Evolutionary conservation across 2,329 filamentous ascomycete species (phyloP), one percentile per base, ranked within the genome.

Genomic region (Neoascochyta sp.): DNA sequence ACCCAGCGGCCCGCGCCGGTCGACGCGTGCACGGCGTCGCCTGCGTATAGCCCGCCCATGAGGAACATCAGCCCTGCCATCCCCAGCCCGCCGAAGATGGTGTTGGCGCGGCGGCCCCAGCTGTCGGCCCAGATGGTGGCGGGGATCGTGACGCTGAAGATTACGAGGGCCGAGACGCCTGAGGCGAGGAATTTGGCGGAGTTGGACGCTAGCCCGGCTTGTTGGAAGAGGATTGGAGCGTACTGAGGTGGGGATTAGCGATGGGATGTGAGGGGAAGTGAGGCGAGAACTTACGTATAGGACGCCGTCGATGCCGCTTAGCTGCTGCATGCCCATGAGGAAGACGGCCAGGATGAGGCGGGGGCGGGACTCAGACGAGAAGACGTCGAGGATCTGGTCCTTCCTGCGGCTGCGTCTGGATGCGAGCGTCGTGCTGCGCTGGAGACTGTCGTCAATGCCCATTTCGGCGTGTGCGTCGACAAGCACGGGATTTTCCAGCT

Each of bases 261-360:
- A n/a, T n/a, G n/a, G n/a, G n/a, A n/a, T n/a, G n/a, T n/a, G n/a
- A n/a, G n/a, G n/a, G n/a, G n/a, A n/a, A n/a, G n/a, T n/a, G n/a
- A n/a, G n/a, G n/a, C n/a, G n/a, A n/a, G 7, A 22, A 62, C 68
- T 51, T 49, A 76, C 74, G 35, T 78, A 81, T 14, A 79, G 64
- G 4, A 81, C 69, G 1, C 74, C 78, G 41, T 82, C 78, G 27
- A 81, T 81, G 0, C 78, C 77, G 16, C 67, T 74, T 0, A 81
- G 58, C 43, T 82, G 78, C 17, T 76, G 68, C 66, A 79, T 76
- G 2, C 65, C 70, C 51, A 81, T 69, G 29, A 79, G 54, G 38
- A 80, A 80, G 0, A 76, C 62, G 1, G 69, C 76, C 11, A 80
- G 55, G 13, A 35, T n/a, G 6, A 26, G 16, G 3, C 24, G 29